Base-by-base conservation (phyloP, 192 early-diverging fungal genomes). In the Pecoramyces ruminantium region DNA sequence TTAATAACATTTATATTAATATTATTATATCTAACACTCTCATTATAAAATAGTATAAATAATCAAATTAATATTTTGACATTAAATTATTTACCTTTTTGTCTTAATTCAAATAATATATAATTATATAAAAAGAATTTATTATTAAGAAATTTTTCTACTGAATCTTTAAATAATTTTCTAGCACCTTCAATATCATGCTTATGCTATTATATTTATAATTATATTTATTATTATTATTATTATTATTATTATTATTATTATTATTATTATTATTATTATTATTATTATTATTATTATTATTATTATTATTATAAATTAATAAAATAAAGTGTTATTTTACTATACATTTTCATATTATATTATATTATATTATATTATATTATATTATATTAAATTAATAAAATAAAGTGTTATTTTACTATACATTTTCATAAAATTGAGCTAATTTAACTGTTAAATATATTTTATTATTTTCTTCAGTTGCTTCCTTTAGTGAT, bases 81-180 rank as follows among this genome's bases (percentile, higher is more conserved):
- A n/a, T n/a, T n/a, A n/a, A n/a, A 21, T 67, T 17, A 25, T 80
- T 34, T 83, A 92, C 88, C 90, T 39, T 79, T 83, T 78, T 91
- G 88, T 29, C 82, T 85, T 80, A 91, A 85, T 81, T 94, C 93
- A 83, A 94, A 91, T 78, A 86, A 85, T 30, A 93, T 81, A 58
- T 88, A 91, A 38, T 85, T 86, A 34, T 87, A 85, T 58, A 90
- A 87, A 78, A 88, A 86, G 84, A 86, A 93, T 78, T 87, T 89
- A 38, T 84, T 87, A 17, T 85, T 84, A 29, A 87, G 79, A 78
- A 83, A 86, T 83, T 86, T 81, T 81, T 85, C 27, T 38, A 83
- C 82, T 77, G 81, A 86, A 77, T 83, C 86, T 80, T 83, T 83
- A 83, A 83, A 94, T 29, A 87, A 89, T 67, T 78, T 88, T 77